Conservation (phyloP, 306 rosid species). For the Vigna unguiculata region DNA sequence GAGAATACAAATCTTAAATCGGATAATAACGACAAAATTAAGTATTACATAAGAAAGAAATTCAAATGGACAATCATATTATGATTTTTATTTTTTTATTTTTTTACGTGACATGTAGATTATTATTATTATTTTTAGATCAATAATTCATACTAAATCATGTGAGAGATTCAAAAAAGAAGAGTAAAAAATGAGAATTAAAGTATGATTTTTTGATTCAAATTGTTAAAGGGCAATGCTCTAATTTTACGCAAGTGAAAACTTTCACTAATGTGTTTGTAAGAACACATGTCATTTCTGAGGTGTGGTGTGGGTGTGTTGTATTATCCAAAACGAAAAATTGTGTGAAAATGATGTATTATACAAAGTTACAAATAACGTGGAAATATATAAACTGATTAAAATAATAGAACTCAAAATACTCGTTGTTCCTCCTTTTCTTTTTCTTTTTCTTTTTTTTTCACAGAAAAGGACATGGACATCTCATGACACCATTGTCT, state of each 20-base stretch:
- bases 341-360: neutral
- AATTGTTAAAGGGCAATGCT: neutral
- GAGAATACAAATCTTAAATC: too few species aligned
- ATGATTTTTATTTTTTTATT: too few species aligned
- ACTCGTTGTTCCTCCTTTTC: constrained; percentile 15
- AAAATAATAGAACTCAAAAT: constrained; percentile 24
- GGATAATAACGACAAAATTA: too few species aligned
- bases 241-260: constrained; percentile 8
- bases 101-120: too few species aligned
- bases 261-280: neutral
- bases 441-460: neutral
- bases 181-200: too few species aligned
- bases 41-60: too few species aligned
- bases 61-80: too few species aligned
- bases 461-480: constrained; percentile 26
- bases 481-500: constrained; percentile 36
- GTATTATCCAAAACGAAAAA: neutral
- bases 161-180: too few species aligned
- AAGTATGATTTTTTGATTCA: too few species aligned
- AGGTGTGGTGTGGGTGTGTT: neutral
- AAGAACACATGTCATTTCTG: constrained; percentile 33
- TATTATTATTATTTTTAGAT: too few species aligned
- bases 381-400: neutral
- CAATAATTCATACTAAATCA: too few species aligned
- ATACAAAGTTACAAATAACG: constrained; percentile 1